Base-by-base conservation (phyloP, 2,329 filamentous ascomycete genomes). In the Aspergillus japonicus region DNA sequence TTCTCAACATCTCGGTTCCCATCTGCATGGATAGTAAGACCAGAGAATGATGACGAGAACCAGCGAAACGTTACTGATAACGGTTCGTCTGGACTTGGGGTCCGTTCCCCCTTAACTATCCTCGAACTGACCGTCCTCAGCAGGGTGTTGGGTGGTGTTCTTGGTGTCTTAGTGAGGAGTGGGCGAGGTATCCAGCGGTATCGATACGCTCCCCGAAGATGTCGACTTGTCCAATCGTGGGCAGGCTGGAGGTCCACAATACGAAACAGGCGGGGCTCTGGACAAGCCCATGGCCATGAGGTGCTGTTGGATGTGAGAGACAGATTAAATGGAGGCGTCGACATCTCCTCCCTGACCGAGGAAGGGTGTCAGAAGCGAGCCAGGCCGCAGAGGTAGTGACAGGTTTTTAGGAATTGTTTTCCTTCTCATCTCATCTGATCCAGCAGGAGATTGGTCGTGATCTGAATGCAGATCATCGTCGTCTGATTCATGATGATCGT, bases 401-500 rank as follows among this genome's bases (percentile, higher is more conserved):
- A 44, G 42, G 21, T 26, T 8, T 26, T 47, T n/a, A 33, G 16
- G 24, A 3, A 31, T 21, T 8, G 14, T 8, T 19, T 23, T 19
- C 24, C 14, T 7, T 44, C 16, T 44, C 12, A 16, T 19, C 35
- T 47, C 16, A 47, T 23, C 12, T 10, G 19, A n/a, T 47, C 16
- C 11, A 23, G 4, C 42, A 21, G 39, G 16, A 23, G 42, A n/a
- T 47, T 31, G 14, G 19, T 29, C 19, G 53, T 35, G 23, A 53
- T 53, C 21, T 7, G 5, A 23, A 35, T 51, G 47, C 21, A 19
- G 55, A 35, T 44, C 31, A 47, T 31, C 6, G 21, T 39, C 6
- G n/a, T 50, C 24, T 19, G 16, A 44, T 54, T 63, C 61, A 62
- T 58, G 57, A 60, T 58, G 48, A 56, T 59, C 31, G 63, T 62